Evolutionary conservation across 2,329 filamentous ascomycete genomes (phyloP), one percentile per base, ranked within the genome.

Genomic region (Ceratocystis cacaofunesta): DNA sequence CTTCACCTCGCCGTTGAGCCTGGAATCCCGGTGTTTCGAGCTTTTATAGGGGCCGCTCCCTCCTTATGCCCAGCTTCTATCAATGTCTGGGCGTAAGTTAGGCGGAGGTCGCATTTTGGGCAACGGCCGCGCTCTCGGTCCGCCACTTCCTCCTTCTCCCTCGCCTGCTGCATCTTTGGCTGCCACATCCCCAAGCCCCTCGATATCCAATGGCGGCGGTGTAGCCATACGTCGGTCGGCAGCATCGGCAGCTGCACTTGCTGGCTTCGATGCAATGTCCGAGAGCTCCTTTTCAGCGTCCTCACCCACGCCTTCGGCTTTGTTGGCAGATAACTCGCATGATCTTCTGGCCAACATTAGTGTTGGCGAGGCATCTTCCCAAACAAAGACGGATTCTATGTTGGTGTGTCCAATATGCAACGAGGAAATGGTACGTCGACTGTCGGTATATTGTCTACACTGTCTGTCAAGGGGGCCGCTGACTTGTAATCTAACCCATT

Each of bases 321-420:
- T 87, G 52, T 75, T 90, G 61, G 86, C 87, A 58, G 85, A 86
- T 68, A 82, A 88, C 67, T 78, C 82, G 12, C 90, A 92, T 72
- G 91, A 96, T 72, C 82, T 96, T 64, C 83, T 84, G 46, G 89
- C 90, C 65, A 88, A 89, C 72, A 87, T 96, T 71, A 91, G 88
- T 65, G 77, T 94, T n/a, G 81, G 77, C 15, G 76, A 76, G 7
- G 78, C 22, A 80, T 77, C 25, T 76, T 76, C 8, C 78, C 55
- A 58, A n/a, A 80, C 63, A 79, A 80, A 78, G 68, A 80, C 81
- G 69, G 79, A 77, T 61, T 83, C 83, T 69, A 83, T 83, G 74
- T 84, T 99, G 67, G 85, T 92, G 65, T 99, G 94, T 74, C 94
- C 94, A n/a, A 99, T 99, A 73, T 99, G 94, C 76, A 91, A 86